These are phyloP conservation scores for Colletotrichum navitas DNA, from an alignment of 2,329 filamentous ascomycete species.

Conservation along the genomic window DNA sequence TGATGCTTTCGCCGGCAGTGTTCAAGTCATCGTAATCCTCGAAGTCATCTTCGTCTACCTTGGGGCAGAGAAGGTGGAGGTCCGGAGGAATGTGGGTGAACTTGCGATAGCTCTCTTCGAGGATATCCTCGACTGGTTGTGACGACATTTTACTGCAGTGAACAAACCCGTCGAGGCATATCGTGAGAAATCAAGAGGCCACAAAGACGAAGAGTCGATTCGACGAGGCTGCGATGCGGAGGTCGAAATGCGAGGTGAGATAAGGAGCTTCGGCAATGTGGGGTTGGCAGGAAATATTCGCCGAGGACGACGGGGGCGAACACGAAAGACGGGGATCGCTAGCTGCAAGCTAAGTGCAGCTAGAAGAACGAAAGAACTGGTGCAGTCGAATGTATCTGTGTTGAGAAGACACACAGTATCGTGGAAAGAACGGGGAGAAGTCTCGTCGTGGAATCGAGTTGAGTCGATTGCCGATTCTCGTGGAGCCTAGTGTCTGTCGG, in stretches of 20 bases:
- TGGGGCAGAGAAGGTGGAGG: constrained; percentile 77
- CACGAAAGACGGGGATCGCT: neutral
- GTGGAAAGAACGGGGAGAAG: neutral
- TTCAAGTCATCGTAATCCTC: constrained; percentile 73
- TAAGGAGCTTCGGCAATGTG: constrained; percentile 2
- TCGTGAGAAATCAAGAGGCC: constrained; percentile 1
- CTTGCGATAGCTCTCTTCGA: constrained; percentile 59
- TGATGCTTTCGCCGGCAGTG: constrained; percentile 52
- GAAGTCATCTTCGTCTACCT: constrained; percentile 70
- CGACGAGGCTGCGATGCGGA: neutral
- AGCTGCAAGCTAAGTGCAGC: neutral
- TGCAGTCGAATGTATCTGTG: neutral
- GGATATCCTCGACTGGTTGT: constrained; percentile 54
- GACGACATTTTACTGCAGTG: constrained; percentile 52
- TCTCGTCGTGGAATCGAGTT: constrained; percentile 2
- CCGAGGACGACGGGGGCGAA: neutral
- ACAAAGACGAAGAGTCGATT: neutral
- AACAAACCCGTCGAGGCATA: constrained; percentile 21
- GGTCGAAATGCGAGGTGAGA: neutral
- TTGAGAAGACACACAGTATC: neutral
- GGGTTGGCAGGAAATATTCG: constrained; percentile 3
- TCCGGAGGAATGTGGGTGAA: constrained; percentile 59
- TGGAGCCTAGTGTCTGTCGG: neutral
- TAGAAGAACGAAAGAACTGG: neutral
- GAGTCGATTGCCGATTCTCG: constrained; percentile 6